Base-by-base conservation (phyloP, 148 eudicot species). In the Rhododendron griersonianum region DNA sequence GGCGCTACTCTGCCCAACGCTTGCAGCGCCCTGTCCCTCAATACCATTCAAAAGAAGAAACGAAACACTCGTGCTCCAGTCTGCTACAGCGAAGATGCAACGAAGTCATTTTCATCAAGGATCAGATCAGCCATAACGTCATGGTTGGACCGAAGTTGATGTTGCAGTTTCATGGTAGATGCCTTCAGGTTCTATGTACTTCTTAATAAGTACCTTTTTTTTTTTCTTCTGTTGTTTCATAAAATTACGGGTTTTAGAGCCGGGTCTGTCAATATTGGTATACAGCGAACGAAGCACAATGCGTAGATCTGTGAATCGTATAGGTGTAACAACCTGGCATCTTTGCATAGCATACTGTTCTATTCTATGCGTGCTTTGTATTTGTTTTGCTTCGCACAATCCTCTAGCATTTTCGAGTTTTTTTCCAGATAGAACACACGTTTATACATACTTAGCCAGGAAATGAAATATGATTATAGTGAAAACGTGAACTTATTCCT, bases 1-100 rank as follows among this genome's bases (percentile, higher is more conserved):
- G 98, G 98, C 81, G 30, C 92, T 50, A 30, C 84, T 15, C 65
- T 75, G 41, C 96, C 93, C 55, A 81, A 90, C 19, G 94, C 92
- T 84, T 96, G 98, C 89, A 85, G 33, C 25, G 83, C 84, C 35
- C 37, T 83, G 15, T 88, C 94, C 83, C 55, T 48, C 48, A 83
- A 45, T 37, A 77, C 82, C 59, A 87, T 74, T 23, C 61, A 55
- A 13, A 87, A 85, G 75, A 76, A 25, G 85, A 89, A 78, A 73
- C 86, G 15, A 33, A 75, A 80, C 28, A 86, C 87, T 25, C 55
- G 23, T 37, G 85, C 45, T 80, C 88, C 81, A 30, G 89, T 92
- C 75, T 86, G 87, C 55, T 85, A 90, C 83, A 51, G 86, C 28
- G 87, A 81, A 50, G 83, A 61, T 33, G 87, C 88, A 48, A 73